Base-by-base conservation (phyloP, 2,329 filamentous ascomycete species). In the Cryphonectria japonica region DNA sequence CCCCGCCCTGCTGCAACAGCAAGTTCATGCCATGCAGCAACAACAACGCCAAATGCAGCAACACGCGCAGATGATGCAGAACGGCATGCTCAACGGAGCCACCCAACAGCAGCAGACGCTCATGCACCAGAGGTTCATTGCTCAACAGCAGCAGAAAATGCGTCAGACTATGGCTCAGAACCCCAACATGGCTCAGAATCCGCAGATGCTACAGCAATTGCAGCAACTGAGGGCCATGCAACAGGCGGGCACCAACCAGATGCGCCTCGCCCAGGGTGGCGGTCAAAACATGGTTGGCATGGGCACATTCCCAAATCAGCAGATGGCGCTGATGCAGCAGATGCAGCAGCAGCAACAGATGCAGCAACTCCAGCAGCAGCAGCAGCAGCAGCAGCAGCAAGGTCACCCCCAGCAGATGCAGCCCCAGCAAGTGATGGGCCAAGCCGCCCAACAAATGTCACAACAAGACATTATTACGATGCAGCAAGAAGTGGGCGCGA, bases 21-120 rank as follows among this genome's bases (percentile, higher is more conserved):
- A 3, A n/a, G 41, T 65, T 34, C 41, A 65, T 34, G 63, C 26
- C 41, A 65, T 65, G 63, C 63, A 65, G 34, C 79, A 82, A 0
- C 83, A 83, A 5, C 85, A 88, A 71, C 83, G 84, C 69, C 82
- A 85, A 37, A 81, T 79, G 5, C 78, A 85, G 67, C 79, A 83
- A 43, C 84, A 85, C 68, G 79, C 84, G 68, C 81, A 84, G 75
- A 73, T 80, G 70, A 75, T 80, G 69, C 78, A 78, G 72, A 81
- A 76, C 73, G 82, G 80, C 75, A 84, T 83, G 79, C 77, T 81
- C 78, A 82, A 78, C 29, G 82, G 83, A 69, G 82, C 83, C 46
- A 78, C 83, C 63, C 72, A 78, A 46, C 74, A 78, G 64, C 78
- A 81, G 57, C 76, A 79, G 29, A 66, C 63, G 3, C 26, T 78